Conservation (phyloP, 345 rosid genomes). For the Bruguiera sexangula region DNA sequence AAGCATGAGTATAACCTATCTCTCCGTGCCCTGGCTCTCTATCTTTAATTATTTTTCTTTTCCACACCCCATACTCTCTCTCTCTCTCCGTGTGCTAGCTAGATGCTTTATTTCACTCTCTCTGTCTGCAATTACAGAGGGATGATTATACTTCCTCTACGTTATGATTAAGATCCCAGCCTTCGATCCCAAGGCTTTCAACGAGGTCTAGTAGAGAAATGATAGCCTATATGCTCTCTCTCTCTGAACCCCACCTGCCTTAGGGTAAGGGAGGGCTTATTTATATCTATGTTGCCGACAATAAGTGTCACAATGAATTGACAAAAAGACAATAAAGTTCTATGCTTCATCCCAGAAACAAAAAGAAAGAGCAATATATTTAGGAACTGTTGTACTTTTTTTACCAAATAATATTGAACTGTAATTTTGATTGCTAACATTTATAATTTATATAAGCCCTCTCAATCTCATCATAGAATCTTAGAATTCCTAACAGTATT, state of each 20-base stretch:
- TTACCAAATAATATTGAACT: no score
- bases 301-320: conserved; percentile 1
- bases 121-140: conserved; percentile 59
- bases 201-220: conserved; percentile 49
- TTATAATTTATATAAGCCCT: no score
- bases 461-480: no score
- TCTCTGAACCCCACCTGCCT: conserved; percentile 34
- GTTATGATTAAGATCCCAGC: conserved; percentile 69
- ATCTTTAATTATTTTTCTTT: conserved; percentile 24
- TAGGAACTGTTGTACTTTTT: no score
- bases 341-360: background rate
- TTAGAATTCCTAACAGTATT: no score
- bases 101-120: conserved; percentile 24
- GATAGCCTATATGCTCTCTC: conserved; percentile 48
- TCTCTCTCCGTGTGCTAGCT: conserved; percentile 15
- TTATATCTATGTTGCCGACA: conserved; percentile 4
- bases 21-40: conserved; percentile 26
- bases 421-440: no score
- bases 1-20: conserved; percentile 25
- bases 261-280: background rate
- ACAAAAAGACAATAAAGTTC: background rate
- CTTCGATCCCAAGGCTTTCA: conserved; percentile 95
- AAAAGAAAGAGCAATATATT: background rate
- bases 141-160: conserved; percentile 52
- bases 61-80: background rate